These are phyloP conservation scores for Chamaecyparis obtusa DNA, from an alignment of 75 land plant genomes.

Conservation along the genomic window DNA sequence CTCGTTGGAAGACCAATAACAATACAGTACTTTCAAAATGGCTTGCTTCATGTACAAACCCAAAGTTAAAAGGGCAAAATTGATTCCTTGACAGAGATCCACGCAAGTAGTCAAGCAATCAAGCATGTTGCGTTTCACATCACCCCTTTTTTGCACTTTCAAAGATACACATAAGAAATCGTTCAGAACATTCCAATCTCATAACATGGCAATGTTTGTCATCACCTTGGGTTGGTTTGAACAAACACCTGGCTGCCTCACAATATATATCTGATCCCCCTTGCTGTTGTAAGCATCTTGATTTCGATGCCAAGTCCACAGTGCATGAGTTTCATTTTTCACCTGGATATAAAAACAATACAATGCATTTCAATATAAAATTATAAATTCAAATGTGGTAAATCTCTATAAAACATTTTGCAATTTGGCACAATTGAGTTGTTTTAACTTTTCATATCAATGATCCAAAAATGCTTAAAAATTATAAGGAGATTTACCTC, in stretches of 20 bases:
- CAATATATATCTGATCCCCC: slow-evolving; percentile 86
- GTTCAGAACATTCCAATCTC: neutral
- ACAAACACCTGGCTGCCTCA: slow-evolving; percentile 61
- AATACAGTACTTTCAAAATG: neutral
- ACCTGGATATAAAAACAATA: slow-evolving; percentile 42
- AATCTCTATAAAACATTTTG: neutral
- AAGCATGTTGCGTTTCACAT: neutral
- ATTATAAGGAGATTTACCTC: slow-evolving; percentile 44
- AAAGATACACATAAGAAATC: neutral
- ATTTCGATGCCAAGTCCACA: slow-evolving; percentile 95
- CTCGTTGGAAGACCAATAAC: neutral
- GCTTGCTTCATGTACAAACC: neutral
- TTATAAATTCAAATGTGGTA: neutral
- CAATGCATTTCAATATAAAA: neutral
- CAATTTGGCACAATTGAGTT: neutral
- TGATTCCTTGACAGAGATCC: neutral
- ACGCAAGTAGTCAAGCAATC: neutral
- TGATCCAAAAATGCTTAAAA: neutral
- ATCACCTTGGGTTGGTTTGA: slow-evolving; percentile 18
- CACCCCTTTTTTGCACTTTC: neutral
- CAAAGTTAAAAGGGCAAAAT: neutral
- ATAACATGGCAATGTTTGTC: neutral
- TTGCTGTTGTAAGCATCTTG: slow-evolving; percentile 54
- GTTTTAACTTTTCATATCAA: slow-evolving; percentile 1
- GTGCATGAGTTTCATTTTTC: slow-evolving; percentile 76